Conservation (phyloP, 164 flowering plant species). For the Nymphaea colorata region DNA sequence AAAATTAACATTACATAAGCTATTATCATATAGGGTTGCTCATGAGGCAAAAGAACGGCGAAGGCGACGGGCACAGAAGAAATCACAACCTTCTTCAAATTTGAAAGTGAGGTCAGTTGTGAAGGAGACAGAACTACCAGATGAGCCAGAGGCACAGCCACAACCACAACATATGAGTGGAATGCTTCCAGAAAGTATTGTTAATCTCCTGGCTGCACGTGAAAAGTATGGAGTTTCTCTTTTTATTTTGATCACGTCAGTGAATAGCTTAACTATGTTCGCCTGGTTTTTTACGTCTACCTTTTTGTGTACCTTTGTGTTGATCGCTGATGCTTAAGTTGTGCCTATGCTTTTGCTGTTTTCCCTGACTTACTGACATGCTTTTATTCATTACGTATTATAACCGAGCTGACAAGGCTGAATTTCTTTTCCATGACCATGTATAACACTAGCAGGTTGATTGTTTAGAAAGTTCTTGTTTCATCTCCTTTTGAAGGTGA, state of each 20-base stretch:
- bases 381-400: too few relatives aligned
- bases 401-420: too few relatives aligned
- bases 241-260: neutral
- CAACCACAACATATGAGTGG: constrained; percentile 12
- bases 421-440: too few relatives aligned
- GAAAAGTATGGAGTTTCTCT: constrained; percentile 46
- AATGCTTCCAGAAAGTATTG: constrained; percentile 69
- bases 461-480: too few relatives aligned
- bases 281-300: neutral
- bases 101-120: constrained; percentile 19
- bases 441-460: too few relatives aligned
- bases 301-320: neutral
- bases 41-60: constrained; percentile 73
- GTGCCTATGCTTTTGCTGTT: neutral
- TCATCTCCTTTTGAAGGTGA: too few relatives aligned
- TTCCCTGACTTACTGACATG: too few relatives aligned
- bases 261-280: neutral
- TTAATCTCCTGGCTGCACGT: constrained; percentile 53
- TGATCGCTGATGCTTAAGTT: neutral
- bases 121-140: constrained; percentile 18
- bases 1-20: neutral
- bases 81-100: constrained; percentile 27
- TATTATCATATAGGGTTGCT: constrained; percentile 28
- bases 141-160: constrained; percentile 13
- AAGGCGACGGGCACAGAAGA: constrained; percentile 52